Conservation (phyloP, 2,329 filamentous ascomycete genomes). For the Plectosphaerella plurivora region DNA sequence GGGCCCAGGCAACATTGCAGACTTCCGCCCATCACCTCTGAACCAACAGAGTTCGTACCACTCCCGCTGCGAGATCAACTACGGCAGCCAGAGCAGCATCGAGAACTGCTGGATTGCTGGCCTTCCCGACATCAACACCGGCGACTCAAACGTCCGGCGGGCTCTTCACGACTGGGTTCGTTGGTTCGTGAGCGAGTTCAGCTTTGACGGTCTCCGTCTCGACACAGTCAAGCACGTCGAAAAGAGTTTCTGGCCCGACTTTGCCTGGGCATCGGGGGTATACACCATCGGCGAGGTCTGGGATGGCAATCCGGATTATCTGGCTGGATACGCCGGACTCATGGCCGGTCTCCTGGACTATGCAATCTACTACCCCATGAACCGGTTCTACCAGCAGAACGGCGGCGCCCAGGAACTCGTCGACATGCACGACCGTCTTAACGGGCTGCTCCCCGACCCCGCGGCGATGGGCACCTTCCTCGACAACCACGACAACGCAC, state of each 20-base stretch:
- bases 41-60: conserved; percentile 57
- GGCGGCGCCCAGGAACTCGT: conserved; percentile 33
- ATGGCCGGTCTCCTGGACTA: conserved; percentile 61
- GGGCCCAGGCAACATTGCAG: conserved; percentile 45
- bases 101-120: conserved; percentile 52
- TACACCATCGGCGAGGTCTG: conserved; percentile 59
- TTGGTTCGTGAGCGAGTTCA: conserved; percentile 53
- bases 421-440: conserved; percentile 30
- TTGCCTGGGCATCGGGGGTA: conserved; percentile 49
- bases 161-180: conserved; percentile 56
- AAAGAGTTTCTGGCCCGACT: conserved; percentile 52
- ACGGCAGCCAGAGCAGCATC: conserved; percentile 41
- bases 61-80: conserved; percentile 52
- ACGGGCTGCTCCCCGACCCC: conserved; percentile 34
- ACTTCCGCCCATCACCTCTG: conserved; percentile 34
- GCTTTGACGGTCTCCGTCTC: conserved; percentile 57
- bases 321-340: conserved; percentile 46
- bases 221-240: conserved; percentile 61
- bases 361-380: conserved; percentile 40
- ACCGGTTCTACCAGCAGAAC: conserved; percentile 27
- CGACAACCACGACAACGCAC: conserved; percentile 56
- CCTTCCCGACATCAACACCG: conserved; percentile 60
- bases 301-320: conserved; percentile 45
- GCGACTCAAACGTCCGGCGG: conserved; percentile 38
- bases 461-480: conserved; percentile 44